A percentile compares a stretch with the other conserved stretches of the same genome.
phyloP scores from a whole-genome alignment of 768 basidiomycete species.

The Phylloporus arenicola region DNA sequence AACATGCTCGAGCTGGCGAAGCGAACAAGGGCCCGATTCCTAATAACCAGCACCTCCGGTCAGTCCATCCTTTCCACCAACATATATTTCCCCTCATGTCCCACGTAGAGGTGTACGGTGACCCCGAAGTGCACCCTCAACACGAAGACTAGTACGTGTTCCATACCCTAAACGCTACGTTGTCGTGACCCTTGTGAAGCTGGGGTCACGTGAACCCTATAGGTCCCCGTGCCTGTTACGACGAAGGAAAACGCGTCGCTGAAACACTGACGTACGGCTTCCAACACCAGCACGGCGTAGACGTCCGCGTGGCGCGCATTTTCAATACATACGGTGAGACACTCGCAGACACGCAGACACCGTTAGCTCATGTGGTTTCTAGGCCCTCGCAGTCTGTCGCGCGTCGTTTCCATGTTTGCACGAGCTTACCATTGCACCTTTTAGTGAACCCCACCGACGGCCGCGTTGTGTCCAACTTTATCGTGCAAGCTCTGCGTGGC shows the following conservation, averaged over 20 bases:
- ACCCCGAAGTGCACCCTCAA: constrained; percentile 97
- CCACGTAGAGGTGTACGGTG: constrained; percentile 86
- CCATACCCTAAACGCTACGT: neutral
- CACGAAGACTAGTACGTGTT: constrained; percentile 82
- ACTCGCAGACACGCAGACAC: neutral
- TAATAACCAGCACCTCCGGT: constrained; percentile 95
- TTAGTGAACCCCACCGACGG: constrained; percentile 95
- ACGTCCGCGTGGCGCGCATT: constrained; percentile 95
- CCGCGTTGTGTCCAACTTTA: constrained; percentile 98
- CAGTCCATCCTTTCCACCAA: constrained; percentile 15
- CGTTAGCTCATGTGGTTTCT: neutral
- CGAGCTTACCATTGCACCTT: constrained; percentile 20
- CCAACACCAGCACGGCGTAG: constrained; percentile 89
- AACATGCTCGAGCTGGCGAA: constrained; percentile 99
- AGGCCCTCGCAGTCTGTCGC: constrained; percentile 63
- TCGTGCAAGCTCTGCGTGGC: constrained; percentile 92
- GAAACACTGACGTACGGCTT: constrained; percentile 97
- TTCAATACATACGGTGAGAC: constrained; percentile 87
- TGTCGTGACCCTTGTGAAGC: constrained; percentile 36
- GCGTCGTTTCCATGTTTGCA: constrained; percentile 22
- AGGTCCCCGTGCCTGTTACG: constrained; percentile 98
- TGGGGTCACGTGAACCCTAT: constrained; percentile 99
- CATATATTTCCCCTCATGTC: constrained; percentile 1
- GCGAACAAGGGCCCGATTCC: constrained; percentile 94
- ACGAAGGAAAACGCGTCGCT: constrained; percentile 98